Evolutionary conservation across 2,329 filamentous ascomycete species (phyloP).

Genomic region (Fusarium sp.): DNA sequence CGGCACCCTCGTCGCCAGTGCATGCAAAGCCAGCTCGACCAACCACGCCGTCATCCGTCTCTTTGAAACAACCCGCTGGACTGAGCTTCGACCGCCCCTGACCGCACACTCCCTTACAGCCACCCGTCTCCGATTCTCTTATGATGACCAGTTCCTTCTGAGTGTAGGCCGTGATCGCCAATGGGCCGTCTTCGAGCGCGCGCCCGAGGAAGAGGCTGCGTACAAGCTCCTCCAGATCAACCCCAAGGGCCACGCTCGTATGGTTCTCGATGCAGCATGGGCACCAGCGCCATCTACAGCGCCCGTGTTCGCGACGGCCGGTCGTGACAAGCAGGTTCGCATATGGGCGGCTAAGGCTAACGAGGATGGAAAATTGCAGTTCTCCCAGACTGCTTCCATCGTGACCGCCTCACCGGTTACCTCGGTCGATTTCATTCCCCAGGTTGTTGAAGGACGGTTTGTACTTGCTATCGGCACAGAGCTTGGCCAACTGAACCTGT

Average conservation of each 20-base stretch:
- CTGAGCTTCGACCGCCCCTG: conserved; percentile 85
- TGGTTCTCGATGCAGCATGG: conserved; percentile 94
- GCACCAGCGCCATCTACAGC: conserved; percentile 65
- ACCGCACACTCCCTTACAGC: conserved; percentile 89
- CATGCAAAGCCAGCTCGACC: conserved; percentile 90
- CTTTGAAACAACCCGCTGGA: conserved; percentile 89
- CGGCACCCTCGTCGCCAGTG: conserved; percentile 83
- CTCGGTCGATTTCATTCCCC: conserved; percentile 74
- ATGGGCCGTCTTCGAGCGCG: conserved; percentile 83
- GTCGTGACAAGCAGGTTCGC: conserved; percentile 87
- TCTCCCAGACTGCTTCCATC: conserved; percentile 67
- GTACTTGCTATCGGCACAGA: conserved; percentile 72
- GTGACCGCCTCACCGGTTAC: conserved; percentile 73
- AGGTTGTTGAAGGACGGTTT: conserved; percentile 48
- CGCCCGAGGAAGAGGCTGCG: conserved; percentile 51
- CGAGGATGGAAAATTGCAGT: conserved; percentile 55
- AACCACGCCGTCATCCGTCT: conserved; percentile 95
- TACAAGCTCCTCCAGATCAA: conserved; percentile 76
- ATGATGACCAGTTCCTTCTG: conserved; percentile 79
- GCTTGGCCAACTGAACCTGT: conserved; percentile 62
- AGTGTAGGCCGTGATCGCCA: conserved; percentile 93
- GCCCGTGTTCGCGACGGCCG: conserved; percentile 83
- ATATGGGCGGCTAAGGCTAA: conserved; percentile 68
- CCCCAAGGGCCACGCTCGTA: conserved; percentile 87
- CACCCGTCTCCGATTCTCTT: conserved; percentile 83